These are phyloP conservation scores for Viscum album DNA, from an alignment of 177 flowering plant species.

Conservation along the genomic window DNA sequence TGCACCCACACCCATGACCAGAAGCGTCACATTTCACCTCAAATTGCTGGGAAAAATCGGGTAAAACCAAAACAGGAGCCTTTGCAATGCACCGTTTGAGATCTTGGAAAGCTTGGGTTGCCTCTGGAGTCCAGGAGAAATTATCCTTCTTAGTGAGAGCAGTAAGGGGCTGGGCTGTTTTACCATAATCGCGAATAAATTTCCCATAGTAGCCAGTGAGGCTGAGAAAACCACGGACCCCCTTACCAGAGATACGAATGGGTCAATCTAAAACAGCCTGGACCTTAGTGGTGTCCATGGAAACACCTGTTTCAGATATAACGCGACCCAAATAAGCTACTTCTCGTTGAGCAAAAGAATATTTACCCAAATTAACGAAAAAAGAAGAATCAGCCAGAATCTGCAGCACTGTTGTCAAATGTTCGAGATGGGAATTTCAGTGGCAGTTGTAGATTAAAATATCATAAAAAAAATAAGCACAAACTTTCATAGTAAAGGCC, in stretches of 20 bases:
- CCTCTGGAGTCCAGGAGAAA: not conserved
- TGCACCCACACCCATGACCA: not conserved
- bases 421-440: not conserved
- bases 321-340: not conserved
- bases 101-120: not conserved
- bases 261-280: not conserved
- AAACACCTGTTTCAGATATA: not conserved
- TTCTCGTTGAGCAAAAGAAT: not conserved
- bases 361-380: not conserved
- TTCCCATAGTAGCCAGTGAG: not conserved
- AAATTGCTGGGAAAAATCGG: not conserved
- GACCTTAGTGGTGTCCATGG: not conserved
- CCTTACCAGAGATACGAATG: not conserved
- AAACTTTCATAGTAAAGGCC: not conserved
- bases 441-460: not conserved
- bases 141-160: not conserved
- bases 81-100: not conserved
- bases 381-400: not conserved
- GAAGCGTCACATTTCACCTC: not conserved
- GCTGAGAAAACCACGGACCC: not conserved
- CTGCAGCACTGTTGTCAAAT: not conserved
- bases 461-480: not conserved
- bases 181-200: not conserved
- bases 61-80: not conserved
- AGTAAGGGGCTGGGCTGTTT: not conserved